Evolutionary conservation across 2,329 filamentous ascomycete genomes (phyloP).

Genomic region (Microcyclosporella mali): DNA sequence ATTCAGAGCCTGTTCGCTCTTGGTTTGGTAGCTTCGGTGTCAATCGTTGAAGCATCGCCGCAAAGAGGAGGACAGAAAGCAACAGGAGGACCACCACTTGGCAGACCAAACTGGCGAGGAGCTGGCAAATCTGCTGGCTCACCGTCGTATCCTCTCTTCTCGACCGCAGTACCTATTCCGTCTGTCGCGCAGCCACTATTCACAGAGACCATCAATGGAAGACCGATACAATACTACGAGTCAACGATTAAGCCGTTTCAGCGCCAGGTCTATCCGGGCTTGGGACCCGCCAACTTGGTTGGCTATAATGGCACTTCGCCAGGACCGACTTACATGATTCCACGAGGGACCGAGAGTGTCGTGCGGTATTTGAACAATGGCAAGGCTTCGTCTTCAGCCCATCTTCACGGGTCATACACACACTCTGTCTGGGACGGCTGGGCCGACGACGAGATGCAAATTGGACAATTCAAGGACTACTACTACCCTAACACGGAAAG

Average conservation of each 20-base stretch:
- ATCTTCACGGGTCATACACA: constrained; percentile 51
- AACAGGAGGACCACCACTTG: not conserved
- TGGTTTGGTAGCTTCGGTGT: constrained; percentile 7
- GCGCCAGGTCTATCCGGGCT: constrained; percentile 40
- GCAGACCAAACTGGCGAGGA: constrained; percentile 9
- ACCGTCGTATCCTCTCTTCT: constrained; percentile 20
- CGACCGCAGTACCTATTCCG: constrained; percentile 19
- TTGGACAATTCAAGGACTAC: constrained; percentile 55
- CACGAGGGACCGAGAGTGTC: constrained; percentile 46
- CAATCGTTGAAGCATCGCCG: constrained; percentile 8
- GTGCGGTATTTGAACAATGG: constrained; percentile 51
- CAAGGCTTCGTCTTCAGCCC: constrained; percentile 41
- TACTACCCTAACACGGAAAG: constrained; percentile 55
- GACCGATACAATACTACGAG: constrained; percentile 44
- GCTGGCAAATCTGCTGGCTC: constrained; percentile 17
- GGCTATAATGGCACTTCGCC: constrained; percentile 52
- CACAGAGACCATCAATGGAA: constrained; percentile 32
- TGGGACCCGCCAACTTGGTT: constrained; percentile 35
- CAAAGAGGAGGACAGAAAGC: constrained; percentile 1
- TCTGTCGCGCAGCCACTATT: constrained; percentile 24
- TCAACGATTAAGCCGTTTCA: constrained; percentile 38
- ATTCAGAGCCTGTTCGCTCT: constrained; percentile 5
- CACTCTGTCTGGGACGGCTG: constrained; percentile 40
- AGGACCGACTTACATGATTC: constrained; percentile 49
- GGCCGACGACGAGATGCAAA: constrained; percentile 48